phyloP scores from a whole-genome alignment of 1,139 yeast species.

The Blastobotrys arbuscula region DNA sequence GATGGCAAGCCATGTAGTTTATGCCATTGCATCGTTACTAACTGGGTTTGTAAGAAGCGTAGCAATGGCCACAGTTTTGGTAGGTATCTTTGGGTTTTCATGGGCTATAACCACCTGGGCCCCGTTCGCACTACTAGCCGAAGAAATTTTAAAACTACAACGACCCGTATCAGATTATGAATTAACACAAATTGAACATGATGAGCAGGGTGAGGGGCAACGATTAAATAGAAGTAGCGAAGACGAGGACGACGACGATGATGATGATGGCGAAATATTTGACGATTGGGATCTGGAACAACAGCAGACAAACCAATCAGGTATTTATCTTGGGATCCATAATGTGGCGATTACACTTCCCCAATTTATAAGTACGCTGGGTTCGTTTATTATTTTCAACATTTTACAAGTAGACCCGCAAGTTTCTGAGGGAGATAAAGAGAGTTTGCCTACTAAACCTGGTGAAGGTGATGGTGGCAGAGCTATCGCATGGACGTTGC shows the following conservation, averaged over 20 bases:
- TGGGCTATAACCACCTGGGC: slow-evolving; percentile 42
- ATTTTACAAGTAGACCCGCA: slow-evolving; percentile 20
- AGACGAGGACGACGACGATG: slow-evolving; percentile 4
- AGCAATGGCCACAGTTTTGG: slow-evolving; percentile 30
- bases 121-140: slow-evolving; percentile 39
- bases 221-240: neutral
- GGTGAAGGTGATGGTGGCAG: slow-evolving; percentile 34
- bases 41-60: slow-evolving; percentile 30
- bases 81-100: slow-evolving; percentile 35
- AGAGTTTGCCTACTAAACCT: slow-evolving; percentile 12
- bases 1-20: slow-evolving; percentile 34
- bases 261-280: neutral
- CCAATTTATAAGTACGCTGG: slow-evolving; percentile 37
- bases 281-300: neutral
- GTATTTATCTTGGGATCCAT: slow-evolving; percentile 38
- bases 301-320: slow-evolving; percentile 25
- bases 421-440: slow-evolving; percentile 14
- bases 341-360: slow-evolving; percentile 39
- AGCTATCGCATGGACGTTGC: slow-evolving; percentile 35
- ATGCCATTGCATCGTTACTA: slow-evolving; percentile 31
- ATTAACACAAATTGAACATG: slow-evolving; percentile 1
- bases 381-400: slow-evolving; percentile 35
- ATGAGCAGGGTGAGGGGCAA: neutral
- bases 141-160: slow-evolving; percentile 30
- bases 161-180: slow-evolving; percentile 8